phyloP scores from a whole-genome alignment of 2,329 filamentous ascomycete species.

The Coniochaeta sp. region DNA sequence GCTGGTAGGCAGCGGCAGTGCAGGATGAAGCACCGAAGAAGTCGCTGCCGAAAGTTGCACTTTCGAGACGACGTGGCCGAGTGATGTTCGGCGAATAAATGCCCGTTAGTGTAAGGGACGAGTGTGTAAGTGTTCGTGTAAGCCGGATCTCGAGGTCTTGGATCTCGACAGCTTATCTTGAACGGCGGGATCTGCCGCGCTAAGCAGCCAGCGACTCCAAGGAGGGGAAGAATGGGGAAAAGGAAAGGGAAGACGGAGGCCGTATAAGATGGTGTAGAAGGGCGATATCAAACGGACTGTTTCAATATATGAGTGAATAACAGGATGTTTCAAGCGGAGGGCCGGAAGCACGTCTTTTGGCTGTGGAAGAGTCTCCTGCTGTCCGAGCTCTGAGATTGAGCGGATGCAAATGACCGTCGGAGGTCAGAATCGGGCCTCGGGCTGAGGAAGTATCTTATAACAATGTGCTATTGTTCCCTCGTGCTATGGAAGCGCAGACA shows the following conservation, averaged over 20 bases:
- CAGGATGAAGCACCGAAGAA: neutral
- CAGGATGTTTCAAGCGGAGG: conserved; percentile 4
- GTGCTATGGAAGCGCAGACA: conserved; percentile 3
- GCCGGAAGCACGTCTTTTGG: conserved; percentile 3
- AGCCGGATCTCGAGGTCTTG: neutral
- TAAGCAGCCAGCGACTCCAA: neutral
- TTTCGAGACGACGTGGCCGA: neutral
- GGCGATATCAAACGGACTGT: conserved; percentile 7
- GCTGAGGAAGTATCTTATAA: neutral
- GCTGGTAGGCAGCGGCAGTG: neutral
- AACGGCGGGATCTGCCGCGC: neutral
- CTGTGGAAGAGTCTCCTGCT: conserved; percentile 4
- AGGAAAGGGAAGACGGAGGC: too few relatives aligned
- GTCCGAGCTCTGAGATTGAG: conserved; percentile 4
- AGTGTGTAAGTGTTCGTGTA: neutral
- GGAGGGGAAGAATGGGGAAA: neutral
- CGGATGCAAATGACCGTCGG: conserved; percentile 3
- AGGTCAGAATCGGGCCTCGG: neutral
- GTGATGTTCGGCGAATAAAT: neutral
- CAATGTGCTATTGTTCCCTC: neutral
- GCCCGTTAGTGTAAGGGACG: neutral
- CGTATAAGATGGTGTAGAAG: neutral
- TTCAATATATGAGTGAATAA: conserved; percentile 2
- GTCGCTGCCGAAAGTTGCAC: neutral
- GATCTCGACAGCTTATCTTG: neutral